Evolutionary conservation across 441 rosid species (phyloP).

Genomic region (Gossypium aridum): DNA sequence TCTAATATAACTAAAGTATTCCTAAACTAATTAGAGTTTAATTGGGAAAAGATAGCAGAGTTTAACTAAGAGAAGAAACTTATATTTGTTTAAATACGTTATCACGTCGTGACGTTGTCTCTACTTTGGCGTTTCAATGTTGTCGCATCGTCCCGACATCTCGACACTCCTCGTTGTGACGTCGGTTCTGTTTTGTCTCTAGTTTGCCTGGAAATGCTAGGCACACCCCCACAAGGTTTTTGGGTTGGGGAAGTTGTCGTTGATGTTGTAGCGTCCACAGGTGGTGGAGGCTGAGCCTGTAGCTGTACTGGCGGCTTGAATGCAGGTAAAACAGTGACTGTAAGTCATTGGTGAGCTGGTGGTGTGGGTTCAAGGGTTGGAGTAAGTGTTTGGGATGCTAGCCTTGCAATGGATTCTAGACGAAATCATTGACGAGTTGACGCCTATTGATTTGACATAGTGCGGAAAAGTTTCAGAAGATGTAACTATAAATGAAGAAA

Average conservation of each 20-base stretch:
- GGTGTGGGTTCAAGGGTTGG: conserved; percentile 18
- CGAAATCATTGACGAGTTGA: conserved; percentile 53
- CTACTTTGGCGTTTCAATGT: too few relatives aligned
- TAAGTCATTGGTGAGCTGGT: conserved; percentile 22
- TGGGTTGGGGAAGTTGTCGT: conserved; percentile 17
- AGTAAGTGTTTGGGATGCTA: conserved; percentile 18
- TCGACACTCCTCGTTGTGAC: too few relatives aligned
- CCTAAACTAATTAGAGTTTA: too few relatives aligned
- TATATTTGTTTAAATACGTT: too few relatives aligned
- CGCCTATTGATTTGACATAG: conserved; percentile 37
- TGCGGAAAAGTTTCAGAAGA: background rate
- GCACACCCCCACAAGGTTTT: conserved; percentile 6
- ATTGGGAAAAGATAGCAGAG: too few relatives aligned
- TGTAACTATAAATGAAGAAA: background rate
- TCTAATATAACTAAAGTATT: too few relatives aligned
- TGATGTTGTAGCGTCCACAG: background rate
- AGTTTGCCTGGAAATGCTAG: too few relatives aligned
- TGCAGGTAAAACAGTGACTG: conserved; percentile 17
- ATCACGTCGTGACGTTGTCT: too few relatives aligned
- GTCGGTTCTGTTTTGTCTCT: too few relatives aligned
- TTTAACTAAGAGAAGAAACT: too few relatives aligned
- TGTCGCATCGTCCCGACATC: too few relatives aligned
- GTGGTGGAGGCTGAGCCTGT: conserved; percentile 22
- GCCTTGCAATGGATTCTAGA: conserved; percentile 34
- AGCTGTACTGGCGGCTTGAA: conserved; percentile 18